These are phyloP conservation scores for Myxozyma monticola DNA, from an alignment of 805 yeast genomes.

Conservation along the genomic window DNA sequence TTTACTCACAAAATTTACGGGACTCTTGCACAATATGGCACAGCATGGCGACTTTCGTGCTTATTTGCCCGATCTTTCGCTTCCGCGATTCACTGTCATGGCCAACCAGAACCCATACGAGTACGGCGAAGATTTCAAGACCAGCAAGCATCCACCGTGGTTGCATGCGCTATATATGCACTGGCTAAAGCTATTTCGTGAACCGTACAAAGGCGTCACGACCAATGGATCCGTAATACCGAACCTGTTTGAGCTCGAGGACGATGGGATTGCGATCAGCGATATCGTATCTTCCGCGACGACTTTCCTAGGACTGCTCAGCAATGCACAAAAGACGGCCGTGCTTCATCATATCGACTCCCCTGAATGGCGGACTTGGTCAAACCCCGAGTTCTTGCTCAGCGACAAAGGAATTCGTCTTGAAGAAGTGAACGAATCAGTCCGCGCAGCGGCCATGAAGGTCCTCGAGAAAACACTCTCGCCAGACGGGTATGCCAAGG, in stretches of 20 bases:
- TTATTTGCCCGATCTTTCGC: constrained; percentile 4
- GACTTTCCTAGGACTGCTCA: background rate
- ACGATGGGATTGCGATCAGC: constrained; percentile 1
- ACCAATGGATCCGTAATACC: background rate
- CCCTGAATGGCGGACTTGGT: constrained; percentile 11
- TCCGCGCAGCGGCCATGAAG: background rate
- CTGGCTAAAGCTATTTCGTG: constrained; percentile 5
- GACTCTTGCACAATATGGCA: background rate
- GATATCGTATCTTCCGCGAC: background rate
- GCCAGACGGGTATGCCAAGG: constrained; percentile 7
- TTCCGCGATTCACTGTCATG: constrained; percentile 1
- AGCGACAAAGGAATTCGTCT: constrained; percentile 6
- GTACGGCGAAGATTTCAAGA: constrained; percentile 1
- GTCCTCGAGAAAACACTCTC: constrained; percentile 2
- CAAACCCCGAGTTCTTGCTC: constrained; percentile 3
- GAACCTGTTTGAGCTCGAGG: background rate
- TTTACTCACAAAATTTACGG: background rate
- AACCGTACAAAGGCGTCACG: constrained; percentile 6
- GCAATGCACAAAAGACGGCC: background rate
- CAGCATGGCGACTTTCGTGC: constrained; percentile 2
- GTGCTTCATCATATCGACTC: constrained; percentile 3
- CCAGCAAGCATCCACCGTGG: background rate
- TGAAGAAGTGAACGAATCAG: background rate
- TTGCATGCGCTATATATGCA: constrained; percentile 5
- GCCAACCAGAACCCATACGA: constrained; percentile 3